phyloP scores from a whole-genome alignment of 2,329 filamentous ascomycete genomes.

The Teratosphaeriaceae sp. region DNA sequence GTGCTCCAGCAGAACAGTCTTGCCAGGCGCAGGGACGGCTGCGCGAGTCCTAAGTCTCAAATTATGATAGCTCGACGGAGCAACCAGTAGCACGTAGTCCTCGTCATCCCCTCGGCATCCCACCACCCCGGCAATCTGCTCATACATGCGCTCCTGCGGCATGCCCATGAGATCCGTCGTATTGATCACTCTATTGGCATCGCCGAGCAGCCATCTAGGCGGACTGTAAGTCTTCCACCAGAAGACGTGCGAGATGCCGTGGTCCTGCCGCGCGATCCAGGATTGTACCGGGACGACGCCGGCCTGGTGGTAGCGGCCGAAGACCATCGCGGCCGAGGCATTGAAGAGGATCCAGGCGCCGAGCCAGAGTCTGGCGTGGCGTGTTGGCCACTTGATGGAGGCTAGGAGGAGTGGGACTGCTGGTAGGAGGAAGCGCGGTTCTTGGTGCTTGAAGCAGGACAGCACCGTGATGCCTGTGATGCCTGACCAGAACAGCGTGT shows the following conservation, averaged over 20 bases:
- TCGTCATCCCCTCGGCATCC: conserved; percentile 48
- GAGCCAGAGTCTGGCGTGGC: conserved; percentile 45
- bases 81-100: conserved; percentile 48
- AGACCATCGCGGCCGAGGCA: conserved; percentile 56
- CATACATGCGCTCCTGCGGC: conserved; percentile 53
- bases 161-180: conserved; percentile 72
- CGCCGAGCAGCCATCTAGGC: conserved; percentile 71
- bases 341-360: conserved; percentile 44
- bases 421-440: conserved; percentile 70
- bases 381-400: conserved; percentile 60
- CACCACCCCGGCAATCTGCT: conserved; percentile 59
- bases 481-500: conserved; percentile 63
- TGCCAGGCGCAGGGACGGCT: not conserved
- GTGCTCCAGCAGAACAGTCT: conserved; percentile 50
- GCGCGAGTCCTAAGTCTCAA: too few relatives aligned
- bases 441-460: conserved; percentile 71
- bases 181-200: conserved; percentile 63
- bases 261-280: conserved; percentile 61
- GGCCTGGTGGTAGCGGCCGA: conserved; percentile 78
- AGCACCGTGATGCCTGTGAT: conserved; percentile 65
- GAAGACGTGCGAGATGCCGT: conserved; percentile 57
- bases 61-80: conserved; percentile 65
- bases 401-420: conserved; percentile 71
- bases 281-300: conserved; percentile 70
- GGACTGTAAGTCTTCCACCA: conserved; percentile 89